Evolutionary conservation across 179 eudicot species (phyloP), one percentile per base, ranked within the genome.

Genomic region (Vitellaria paradoxa): DNA sequence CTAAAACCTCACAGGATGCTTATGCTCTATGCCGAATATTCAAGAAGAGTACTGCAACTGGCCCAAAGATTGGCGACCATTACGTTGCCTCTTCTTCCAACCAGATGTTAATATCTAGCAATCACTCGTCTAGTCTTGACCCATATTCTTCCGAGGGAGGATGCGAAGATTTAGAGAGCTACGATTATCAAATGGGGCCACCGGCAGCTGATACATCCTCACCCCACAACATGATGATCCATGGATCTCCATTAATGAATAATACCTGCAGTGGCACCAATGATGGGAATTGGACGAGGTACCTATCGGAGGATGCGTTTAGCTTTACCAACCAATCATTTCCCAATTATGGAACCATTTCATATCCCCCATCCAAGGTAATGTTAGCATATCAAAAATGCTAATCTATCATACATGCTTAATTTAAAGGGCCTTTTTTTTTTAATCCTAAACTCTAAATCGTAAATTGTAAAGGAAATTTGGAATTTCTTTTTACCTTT

Each of bases 1-100:
- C 37, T 0, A 30, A 30, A 30, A 30, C 10, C 13, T 13, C 52
- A 15, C 82, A 93, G 97, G 98, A 93, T 83, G 93, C 96, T 0
- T 93, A 93, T 81, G 95, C 98, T 4, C 77, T 93, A 14, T 93
- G 98, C 68, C 87, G 98, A 45, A 87, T 93, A 64, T 91, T 93
- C 87, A 93, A 93, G 87, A 93, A 93, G 82, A 30, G 37, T 30
- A 87, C 81, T 66, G 82, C 76, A 63, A 74, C 73, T 26, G 55
- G 53, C 40, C 83, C 81, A 42, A 86, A 86, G 87, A 73, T 26
- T 60, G 90, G 62, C 68, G 82, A 84, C 37, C 37, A 57, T 1
- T 80, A 83, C 17, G 80, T 80, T 13, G 66, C 76, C 62, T 79
- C 91, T 20, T 76, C 79, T 26, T 76, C 78, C 57, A 86, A 74